Evolutionary conservation across 2,329 filamentous ascomycete genomes (phyloP).

Genomic region (Microdochium bolleyi): DNA sequence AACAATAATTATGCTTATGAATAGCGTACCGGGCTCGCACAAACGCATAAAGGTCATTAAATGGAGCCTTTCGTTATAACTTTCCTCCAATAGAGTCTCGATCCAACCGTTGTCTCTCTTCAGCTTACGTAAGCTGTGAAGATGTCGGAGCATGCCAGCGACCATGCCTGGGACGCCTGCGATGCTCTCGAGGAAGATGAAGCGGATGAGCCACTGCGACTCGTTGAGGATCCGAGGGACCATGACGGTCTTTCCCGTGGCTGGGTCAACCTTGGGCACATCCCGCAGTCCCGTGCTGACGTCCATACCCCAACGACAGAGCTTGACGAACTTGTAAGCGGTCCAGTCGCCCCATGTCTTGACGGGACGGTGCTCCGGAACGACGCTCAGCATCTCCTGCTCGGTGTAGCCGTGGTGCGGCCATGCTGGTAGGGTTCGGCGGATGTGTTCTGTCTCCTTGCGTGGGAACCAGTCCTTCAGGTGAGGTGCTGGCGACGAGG

Average conservation of each 20-base stretch:
- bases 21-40: conserved; percentile 57
- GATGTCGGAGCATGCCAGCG: conserved; percentile 84
- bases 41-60: conserved; percentile 89
- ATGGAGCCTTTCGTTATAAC: conserved; percentile 92
- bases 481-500: conserved; percentile 34
- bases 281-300: conserved; percentile 66
- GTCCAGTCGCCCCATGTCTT: conserved; percentile 68
- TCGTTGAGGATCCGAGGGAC: conserved; percentile 63
- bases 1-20: background rate
- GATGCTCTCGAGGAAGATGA: conserved; percentile 90
- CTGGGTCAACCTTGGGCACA: conserved; percentile 59
- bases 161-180: conserved; percentile 97
- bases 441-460: conserved; percentile 53
- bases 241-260: conserved; percentile 44
- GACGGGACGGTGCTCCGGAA: conserved; percentile 68
- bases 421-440: conserved; percentile 59
- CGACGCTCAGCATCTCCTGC: conserved; percentile 68
- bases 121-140: conserved; percentile 75
- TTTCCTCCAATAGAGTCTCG: conserved; percentile 82
- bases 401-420: conserved; percentile 67
- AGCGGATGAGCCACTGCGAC: conserved; percentile 80
- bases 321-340: conserved; percentile 68
- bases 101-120: conserved; percentile 97
- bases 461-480: conserved; percentile 56
- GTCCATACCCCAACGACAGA: conserved; percentile 76